Evolutionary conservation across 2,329 filamentous ascomycete species (phyloP).

Genomic region (Biscogniauxia marginata): DNA sequence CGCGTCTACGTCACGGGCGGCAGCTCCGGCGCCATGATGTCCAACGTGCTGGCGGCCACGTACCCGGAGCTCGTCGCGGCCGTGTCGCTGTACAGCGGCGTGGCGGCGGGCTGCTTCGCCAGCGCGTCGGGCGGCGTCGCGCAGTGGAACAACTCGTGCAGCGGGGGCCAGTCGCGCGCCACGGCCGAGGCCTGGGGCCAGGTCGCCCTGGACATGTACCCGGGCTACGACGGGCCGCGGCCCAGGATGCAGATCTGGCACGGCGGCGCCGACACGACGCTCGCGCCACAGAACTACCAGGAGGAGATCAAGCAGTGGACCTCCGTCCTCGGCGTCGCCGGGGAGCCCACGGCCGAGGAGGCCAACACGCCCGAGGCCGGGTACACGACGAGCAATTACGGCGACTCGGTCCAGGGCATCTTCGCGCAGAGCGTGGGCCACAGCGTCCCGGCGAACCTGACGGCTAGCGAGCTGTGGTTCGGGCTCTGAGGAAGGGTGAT

Average conservation of each 20-base stretch:
- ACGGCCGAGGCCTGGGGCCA: constrained; percentile 48
- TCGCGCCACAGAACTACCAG: constrained; percentile 53
- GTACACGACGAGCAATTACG: constrained; percentile 41
- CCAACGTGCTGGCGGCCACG: constrained; percentile 41
- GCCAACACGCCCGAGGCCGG: constrained; percentile 36
- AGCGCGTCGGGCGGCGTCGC: constrained; percentile 40
- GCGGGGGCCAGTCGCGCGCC: constrained; percentile 42
- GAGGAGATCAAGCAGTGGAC: constrained; percentile 59
- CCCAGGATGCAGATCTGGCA: constrained; percentile 60
- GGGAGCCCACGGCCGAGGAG: constrained; percentile 30
- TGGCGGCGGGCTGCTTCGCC: constrained; percentile 42
- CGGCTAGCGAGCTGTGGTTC: constrained; percentile 35
- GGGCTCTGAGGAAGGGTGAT: constrained; percentile 22
- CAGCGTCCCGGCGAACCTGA: constrained; percentile 32
- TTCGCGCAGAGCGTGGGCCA: constrained; percentile 34
- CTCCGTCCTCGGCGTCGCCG: constrained; percentile 43
- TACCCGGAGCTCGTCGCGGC: constrained; percentile 43
- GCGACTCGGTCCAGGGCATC: constrained; percentile 36
- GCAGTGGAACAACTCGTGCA: constrained; percentile 52
- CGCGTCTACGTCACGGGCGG: constrained; percentile 37
- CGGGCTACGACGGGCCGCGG: constrained; percentile 47
- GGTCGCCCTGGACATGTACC: constrained; percentile 46
- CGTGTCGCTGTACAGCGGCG: constrained; percentile 39
- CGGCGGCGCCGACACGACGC: constrained; percentile 49
- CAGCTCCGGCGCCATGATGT: constrained; percentile 38